Conservation (phyloP, 78 protist genomes). For the Dictyostelium firmibasis region DNA sequence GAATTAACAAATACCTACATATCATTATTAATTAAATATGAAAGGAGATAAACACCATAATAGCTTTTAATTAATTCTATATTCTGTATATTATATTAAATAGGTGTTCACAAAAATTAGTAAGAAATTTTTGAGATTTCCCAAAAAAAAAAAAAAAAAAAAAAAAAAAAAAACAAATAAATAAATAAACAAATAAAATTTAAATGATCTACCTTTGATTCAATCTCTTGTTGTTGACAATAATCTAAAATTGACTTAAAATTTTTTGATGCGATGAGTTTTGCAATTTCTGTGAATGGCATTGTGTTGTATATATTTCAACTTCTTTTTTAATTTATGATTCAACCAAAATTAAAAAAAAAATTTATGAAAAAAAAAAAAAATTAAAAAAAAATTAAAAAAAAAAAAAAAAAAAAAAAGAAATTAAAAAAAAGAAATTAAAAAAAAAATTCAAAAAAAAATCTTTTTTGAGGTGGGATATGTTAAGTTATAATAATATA, state of each 20-base stretch:
- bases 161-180: too few relatives aligned
- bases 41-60: slow-evolving; percentile 23
- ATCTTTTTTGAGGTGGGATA: too few relatives aligned
- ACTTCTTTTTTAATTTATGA: neutral
- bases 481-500: too few relatives aligned
- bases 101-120: neutral
- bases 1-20: neutral
- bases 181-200: too few relatives aligned
- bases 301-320: neutral
- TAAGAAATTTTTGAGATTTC: neutral
- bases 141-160: too few relatives aligned
- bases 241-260: neutral
- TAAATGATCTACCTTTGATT: neutral
- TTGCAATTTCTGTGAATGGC: neutral
- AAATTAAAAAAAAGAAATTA: neutral
- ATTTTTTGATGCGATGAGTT: neutral
- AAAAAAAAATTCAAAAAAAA: neutral
- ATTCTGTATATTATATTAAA: neutral
- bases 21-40: slow-evolving; percentile 33
- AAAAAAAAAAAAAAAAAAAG: neutral
- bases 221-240: neutral
- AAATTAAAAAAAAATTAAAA: neutral
- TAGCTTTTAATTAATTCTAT: neutral
- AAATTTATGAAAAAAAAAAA: neutral
- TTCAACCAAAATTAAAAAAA: neutral